phyloP scores from a whole-genome alignment of 768 basidiomycete genomes.

The Galerina marginata region DNA sequence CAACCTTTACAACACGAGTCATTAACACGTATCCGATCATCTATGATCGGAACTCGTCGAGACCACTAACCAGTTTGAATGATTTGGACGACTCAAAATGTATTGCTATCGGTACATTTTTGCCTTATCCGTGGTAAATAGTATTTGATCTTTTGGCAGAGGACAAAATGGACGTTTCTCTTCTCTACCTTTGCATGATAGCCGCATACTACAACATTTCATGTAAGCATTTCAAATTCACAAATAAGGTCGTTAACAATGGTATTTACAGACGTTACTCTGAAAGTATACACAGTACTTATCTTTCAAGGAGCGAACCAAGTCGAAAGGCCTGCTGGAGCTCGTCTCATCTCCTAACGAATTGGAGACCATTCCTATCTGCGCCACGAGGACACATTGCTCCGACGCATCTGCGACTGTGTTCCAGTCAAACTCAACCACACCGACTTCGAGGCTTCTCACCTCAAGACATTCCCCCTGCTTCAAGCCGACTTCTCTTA shows the following conservation, averaged over 20 bases:
- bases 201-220: conserved; percentile 96
- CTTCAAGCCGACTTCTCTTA: too few relatives aligned
- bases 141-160: conserved; percentile 45
- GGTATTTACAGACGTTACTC: conserved; percentile 76
- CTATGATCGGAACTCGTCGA: too few relatives aligned
- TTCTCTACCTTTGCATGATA: conserved; percentile 97
- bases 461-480: too few relatives aligned
- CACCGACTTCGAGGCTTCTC: too few relatives aligned
- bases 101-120: too few relatives aligned
- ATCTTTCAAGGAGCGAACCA: conserved; percentile 96
- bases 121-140: too few relatives aligned
- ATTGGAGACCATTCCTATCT: conserved; percentile 93
- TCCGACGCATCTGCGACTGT: too few relatives aligned
- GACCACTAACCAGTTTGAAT: too few relatives aligned
- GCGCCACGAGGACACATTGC: conserved; percentile 86
- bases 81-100: too few relatives aligned
- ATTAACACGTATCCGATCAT: too few relatives aligned
- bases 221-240: conserved; percentile 51
- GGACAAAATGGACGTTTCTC: conserved; percentile 92
- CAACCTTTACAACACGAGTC: too few relatives aligned
- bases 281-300: conserved; percentile 94
- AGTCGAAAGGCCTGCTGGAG: conserved; percentile 94
- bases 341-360: conserved; percentile 97
- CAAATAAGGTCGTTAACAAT: neutral
- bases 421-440: too few relatives aligned